phyloP scores from a whole-genome alignment of 345 rosid genomes.

The Corymbia maculata region DNA sequence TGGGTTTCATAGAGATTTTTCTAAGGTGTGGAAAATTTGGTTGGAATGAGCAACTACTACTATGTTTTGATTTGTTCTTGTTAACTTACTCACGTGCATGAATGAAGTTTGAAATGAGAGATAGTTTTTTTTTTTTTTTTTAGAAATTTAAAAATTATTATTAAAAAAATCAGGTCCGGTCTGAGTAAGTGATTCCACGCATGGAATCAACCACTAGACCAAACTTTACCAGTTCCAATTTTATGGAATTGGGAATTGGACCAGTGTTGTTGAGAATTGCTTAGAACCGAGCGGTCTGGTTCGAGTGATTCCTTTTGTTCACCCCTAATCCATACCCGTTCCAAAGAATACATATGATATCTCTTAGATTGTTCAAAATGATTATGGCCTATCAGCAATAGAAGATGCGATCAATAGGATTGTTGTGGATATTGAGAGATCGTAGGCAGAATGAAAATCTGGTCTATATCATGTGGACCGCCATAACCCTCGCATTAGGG shows the following conservation, averaged over 20 bases:
- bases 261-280: fast-evolving
- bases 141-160: fast-evolving
- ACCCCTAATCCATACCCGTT: fast-evolving
- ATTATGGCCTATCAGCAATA: neutral
- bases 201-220: fast-evolving
- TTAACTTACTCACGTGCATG: neutral
- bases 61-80: neutral
- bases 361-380: neutral
- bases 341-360: neutral
- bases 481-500: too few species aligned
- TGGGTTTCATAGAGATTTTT: neutral
- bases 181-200: fast-evolving
- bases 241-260: fast-evolving
- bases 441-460: too few species aligned
- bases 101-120: neutral
- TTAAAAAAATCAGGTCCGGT: fast-evolving
- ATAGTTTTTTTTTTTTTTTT: too few species aligned
- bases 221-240: fast-evolving
- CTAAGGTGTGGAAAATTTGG: too few species aligned
- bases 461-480: too few species aligned
- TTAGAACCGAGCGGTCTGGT: too few species aligned
- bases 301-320: fast-evolving
- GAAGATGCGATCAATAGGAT: neutral
- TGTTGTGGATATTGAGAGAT: neutral
- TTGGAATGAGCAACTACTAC: fast-evolving